These are phyloP conservation scores for Amaranthus cruentus DNA, from an alignment of 148 eudicot genomes.

Conservation along the genomic window DNA sequence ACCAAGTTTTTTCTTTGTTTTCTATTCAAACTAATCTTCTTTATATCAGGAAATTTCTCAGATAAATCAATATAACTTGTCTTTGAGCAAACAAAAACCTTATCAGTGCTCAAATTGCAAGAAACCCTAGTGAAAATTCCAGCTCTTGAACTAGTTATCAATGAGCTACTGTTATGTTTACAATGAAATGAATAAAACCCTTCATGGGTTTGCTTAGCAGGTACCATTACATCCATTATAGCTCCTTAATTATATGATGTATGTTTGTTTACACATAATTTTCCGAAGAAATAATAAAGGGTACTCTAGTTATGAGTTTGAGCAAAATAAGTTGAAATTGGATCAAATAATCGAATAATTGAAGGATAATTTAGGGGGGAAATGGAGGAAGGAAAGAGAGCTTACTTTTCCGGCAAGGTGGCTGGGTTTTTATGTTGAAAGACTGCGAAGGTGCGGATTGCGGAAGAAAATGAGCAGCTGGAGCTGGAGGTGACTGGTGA, in stretches of 20 bases:
- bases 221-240: constrained; percentile 39
- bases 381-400: not conserved
- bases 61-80: constrained; percentile 22
- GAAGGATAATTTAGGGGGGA: not conserved
- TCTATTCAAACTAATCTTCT: constrained; percentile 18
- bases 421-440: constrained; percentile 16
- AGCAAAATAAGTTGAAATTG: not conserved
- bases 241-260: not conserved
- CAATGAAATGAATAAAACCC: constrained; percentile 48
- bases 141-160: constrained; percentile 18
- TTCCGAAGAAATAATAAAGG: not conserved
- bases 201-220: constrained; percentile 41
- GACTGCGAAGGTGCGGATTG: not conserved
- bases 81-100: constrained; percentile 18
- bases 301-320: not conserved
- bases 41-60: constrained; percentile 13
- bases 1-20: constrained; percentile 28
- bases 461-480: not conserved
- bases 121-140: constrained; percentile 31
- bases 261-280: constrained; percentile 1
- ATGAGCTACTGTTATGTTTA: constrained; percentile 17
- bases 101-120: constrained; percentile 22
- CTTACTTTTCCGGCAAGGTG: constrained; percentile 6
- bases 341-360: not conserved
- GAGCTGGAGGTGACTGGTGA: not conserved